phyloP scores from a whole-genome alignment of 495 filamentous ascomycete genomes.

The Tuber aestivum region DNA sequence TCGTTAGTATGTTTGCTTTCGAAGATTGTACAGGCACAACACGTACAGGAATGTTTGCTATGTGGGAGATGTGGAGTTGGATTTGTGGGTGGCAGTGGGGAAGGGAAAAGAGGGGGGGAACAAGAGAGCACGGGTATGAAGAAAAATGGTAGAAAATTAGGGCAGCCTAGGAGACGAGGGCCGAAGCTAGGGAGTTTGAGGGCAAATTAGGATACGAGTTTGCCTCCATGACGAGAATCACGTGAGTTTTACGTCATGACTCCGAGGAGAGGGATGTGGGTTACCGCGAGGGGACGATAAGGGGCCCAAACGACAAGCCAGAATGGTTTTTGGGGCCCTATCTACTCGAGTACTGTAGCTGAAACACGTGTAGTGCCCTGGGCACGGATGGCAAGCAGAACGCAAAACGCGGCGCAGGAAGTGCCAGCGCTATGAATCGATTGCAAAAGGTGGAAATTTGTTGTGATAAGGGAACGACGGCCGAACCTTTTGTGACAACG shows the following conservation, averaged over 20 bases:
- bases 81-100: neutral
- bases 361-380: neutral
- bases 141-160: neutral
- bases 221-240: neutral
- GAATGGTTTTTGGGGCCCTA: neutral
- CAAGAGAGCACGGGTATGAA: neutral
- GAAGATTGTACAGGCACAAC: neutral
- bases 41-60: neutral
- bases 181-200: neutral
- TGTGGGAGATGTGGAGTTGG: neutral
- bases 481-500: neutral
- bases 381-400: neutral
- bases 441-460: neutral
- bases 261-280: conserved; percentile 1
- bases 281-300: neutral
- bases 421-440: neutral
- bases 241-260: conserved; percentile 1
- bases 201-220: neutral
- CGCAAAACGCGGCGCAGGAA: neutral
- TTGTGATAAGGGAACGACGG: neutral
- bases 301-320: neutral
- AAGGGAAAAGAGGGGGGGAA: neutral
- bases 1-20: neutral
- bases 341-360: neutral
- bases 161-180: neutral